Evolutionary conservation across 2,329 filamentous ascomycete genomes (phyloP).

Genomic region (Laburnicola sp.): DNA sequence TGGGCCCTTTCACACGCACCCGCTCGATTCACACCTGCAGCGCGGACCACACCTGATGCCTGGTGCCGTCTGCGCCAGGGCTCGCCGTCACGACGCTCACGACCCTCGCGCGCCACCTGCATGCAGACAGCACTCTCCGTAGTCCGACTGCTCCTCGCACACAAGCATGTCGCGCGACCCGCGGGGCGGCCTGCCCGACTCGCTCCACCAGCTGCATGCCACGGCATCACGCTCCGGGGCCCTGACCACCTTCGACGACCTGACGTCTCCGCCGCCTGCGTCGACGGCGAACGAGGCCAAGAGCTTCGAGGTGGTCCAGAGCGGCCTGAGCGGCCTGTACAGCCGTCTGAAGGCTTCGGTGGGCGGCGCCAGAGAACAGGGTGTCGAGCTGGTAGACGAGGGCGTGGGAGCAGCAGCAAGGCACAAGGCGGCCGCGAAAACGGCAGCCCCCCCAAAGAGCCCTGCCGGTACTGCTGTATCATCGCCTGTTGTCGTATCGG

Average conservation of each 20-base stretch:
- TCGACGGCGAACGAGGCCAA: constrained; percentile 67
- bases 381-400: constrained; percentile 30
- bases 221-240: constrained; percentile 82
- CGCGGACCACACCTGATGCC: constrained; percentile 27
- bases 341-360: constrained; percentile 81
- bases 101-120: constrained; percentile 6
- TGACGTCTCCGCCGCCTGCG: constrained; percentile 69
- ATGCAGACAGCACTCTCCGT: constrained; percentile 2
- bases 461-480: constrained; percentile 36
- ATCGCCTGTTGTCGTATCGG: constrained; percentile 42
- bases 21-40: not conserved
- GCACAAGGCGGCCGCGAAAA: constrained; percentile 18
- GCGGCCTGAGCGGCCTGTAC: constrained; percentile 87
- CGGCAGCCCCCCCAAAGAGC: constrained; percentile 25
- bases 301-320: constrained; percentile 74
- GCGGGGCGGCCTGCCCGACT: constrained; percentile 24
- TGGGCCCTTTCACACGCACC: not conserved
- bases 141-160: not conserved
- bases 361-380: constrained; percentile 64
- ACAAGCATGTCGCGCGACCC: constrained; percentile 33
- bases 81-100: constrained; percentile 10
- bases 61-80: not conserved
- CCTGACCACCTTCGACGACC: constrained; percentile 93
- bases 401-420: constrained; percentile 27
- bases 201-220: constrained; percentile 82